A percentile compares a stretch with the other conserved stretches of the same genome.
phyloP scores from a whole-genome alignment of 1,139 yeast genomes.

The Yamadazyma trypodendri region DNA sequence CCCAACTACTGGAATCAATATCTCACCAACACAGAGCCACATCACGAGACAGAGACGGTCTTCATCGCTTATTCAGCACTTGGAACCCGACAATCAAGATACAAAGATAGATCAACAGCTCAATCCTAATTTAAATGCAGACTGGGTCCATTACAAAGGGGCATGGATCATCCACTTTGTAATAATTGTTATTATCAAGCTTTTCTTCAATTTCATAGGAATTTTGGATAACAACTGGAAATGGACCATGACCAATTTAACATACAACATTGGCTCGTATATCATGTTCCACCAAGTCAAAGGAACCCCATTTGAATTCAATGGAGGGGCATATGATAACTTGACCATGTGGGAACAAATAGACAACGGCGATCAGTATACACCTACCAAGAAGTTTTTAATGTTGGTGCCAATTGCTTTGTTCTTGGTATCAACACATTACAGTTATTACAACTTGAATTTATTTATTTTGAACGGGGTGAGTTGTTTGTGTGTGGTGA shows the following conservation, averaged over 20 bases:
- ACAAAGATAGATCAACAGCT: conserved; percentile 90
- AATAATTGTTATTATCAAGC: conserved; percentile 67
- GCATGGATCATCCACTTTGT: conserved; percentile 95
- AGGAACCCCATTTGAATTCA: conserved; percentile 96
- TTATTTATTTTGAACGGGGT: conserved; percentile 77
- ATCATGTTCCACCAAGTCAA: conserved; percentile 96
- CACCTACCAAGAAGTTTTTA: conserved; percentile 92
- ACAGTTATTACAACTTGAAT: conserved; percentile 78
- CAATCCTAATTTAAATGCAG: conserved; percentile 86
- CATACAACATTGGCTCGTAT: conserved; percentile 88
- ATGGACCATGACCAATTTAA: conserved; percentile 91
- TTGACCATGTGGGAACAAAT: conserved; percentile 99
- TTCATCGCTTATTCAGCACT: conserved; percentile 70
- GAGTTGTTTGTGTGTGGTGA: conserved; percentile 76
- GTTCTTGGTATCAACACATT: conserved; percentile 86
- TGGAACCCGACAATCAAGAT: conserved; percentile 89
- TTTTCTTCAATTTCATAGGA: conserved; percentile 73
- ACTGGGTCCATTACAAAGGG: conserved; percentile 94
- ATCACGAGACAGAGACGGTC: conserved; percentile 44
- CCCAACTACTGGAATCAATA: conserved; percentile 12
- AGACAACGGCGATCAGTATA: conserved; percentile 94
- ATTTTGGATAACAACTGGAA: conserved; percentile 75
- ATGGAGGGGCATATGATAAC: conserved; percentile 93
- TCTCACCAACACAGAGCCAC: conserved; percentile 15
- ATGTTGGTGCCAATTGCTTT: conserved; percentile 87